Conservation (phyloP, 2,329 filamentous ascomycete species). For the Blastomyces percursus region DNA sequence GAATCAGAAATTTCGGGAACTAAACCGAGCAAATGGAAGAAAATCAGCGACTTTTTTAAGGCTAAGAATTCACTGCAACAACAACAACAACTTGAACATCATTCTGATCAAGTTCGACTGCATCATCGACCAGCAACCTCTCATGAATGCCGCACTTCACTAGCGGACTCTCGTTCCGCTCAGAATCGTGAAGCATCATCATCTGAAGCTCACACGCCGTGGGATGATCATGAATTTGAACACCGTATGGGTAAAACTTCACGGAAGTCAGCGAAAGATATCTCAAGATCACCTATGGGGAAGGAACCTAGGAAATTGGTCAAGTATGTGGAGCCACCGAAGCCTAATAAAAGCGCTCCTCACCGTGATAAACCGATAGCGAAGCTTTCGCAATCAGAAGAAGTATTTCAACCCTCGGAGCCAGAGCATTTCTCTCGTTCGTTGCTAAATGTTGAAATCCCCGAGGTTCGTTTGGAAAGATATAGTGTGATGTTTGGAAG, state of each 20-base stretch:
- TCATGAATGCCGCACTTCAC: background rate
- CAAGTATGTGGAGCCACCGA: constrained; percentile 3
- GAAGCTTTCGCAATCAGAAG: background rate
- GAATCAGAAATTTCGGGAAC: constrained; percentile 3
- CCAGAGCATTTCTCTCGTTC: constrained; percentile 16
- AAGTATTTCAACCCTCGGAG: constrained; percentile 1
- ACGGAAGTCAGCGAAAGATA: background rate
- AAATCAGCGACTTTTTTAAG: constrained; percentile 36
- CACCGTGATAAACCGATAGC: background rate
- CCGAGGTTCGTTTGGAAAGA: constrained; percentile 67
- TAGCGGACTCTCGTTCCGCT: background rate
- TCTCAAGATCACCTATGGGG: background rate
- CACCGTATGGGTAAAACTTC: background rate
- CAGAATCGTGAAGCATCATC: background rate
- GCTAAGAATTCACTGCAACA: constrained; percentile 18
- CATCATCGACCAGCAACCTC: constrained; percentile 14
- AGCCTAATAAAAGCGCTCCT: constrained; percentile 2
- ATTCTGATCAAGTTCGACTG: constrained; percentile 22
- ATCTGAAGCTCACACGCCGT: background rate
- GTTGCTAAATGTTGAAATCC: constrained; percentile 67
- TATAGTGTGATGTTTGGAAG: constrained; percentile 91
- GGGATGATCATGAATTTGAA: background rate
- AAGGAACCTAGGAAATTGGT: constrained; percentile 5
- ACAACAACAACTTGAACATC: constrained; percentile 13
- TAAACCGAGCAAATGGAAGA: constrained; percentile 38